Base-by-base conservation (phyloP, 768 basidiomycete genomes). In the Cyclocybe cylindracea region DNA sequence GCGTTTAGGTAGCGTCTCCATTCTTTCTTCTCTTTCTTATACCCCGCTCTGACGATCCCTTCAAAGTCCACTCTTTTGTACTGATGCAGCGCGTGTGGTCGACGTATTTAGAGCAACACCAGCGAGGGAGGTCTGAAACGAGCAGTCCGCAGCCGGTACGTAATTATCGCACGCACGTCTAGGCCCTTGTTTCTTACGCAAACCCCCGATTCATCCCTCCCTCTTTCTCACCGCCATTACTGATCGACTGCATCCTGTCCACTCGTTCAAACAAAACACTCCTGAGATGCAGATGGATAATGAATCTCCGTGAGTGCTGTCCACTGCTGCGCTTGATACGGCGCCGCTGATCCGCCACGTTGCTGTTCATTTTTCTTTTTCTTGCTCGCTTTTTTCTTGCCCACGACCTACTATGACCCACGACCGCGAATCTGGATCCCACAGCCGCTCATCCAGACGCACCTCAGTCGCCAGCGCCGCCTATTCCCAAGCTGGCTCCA, bases 61-160 rank as follows among this genome's bases (percentile, higher is more conserved):
- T 19, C 24, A 38, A 45, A 19, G 32, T 47, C 11, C 42, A 14
- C 42, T 16, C 42, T 16, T 29, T 45, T n/a, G 13, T 33, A 32
- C 38, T 39, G 10, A 79, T 80, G 78, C 74, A 82, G 56, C 70
- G 77, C 16, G 66, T 78, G 47, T 80, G 79, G 79, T 79, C 78
- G 32, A 74, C 71, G 6, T 82, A 80, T 58, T 71, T 80, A 10
- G 72, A 73, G 57, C 47, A 58, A 44, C 46, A 44, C 36, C 16
- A 39, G 48, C 57, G 40, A 46, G 32, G 44, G 6, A 42, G 57
- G 32, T 44, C 55, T 14, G 43, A 44, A 34, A n/a, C 35, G 37
- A 40, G 5, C 34, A 40, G 19, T 18, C 39, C 40, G 11, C 7
- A 44, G 43, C 36, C 29, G 5, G 10, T 32, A 10, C n/a, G 55